These are phyloP conservation scores for Aspergillus ellipticus DNA, from an alignment of 495 filamentous ascomycete species.

Conservation along the genomic window DNA sequence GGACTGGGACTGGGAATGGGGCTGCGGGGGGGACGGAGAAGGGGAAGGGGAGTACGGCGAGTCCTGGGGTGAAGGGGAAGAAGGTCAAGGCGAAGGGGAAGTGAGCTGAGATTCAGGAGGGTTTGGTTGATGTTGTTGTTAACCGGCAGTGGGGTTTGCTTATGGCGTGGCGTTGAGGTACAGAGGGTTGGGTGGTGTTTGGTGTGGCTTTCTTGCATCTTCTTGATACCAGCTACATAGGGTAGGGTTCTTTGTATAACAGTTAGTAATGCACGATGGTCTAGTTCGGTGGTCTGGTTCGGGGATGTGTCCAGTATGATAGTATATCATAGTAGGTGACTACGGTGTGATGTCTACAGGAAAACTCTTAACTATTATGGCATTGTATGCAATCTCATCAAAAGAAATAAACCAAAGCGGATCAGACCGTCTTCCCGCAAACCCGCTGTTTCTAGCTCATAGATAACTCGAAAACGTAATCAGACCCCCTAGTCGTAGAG, in stretches of 20 bases:
- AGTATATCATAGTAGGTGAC: too few species aligned
- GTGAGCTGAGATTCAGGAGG: too few species aligned
- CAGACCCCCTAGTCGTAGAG: constrained; percentile 64
- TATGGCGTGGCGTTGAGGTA: constrained; percentile 2
- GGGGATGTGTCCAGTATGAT: too few species aligned
- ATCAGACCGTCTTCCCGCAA: constrained; percentile 5
- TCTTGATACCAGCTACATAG: too few species aligned
- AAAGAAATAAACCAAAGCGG: background rate
- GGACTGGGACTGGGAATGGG: too few species aligned
- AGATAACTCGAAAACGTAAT: constrained; percentile 17
- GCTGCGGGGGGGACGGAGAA: too few species aligned
- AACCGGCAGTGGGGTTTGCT: background rate
- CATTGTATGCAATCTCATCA: constrained; percentile 6
- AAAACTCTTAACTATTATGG: constrained; percentile 8
- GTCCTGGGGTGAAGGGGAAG: constrained; percentile 24
- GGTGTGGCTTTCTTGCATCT: too few species aligned
- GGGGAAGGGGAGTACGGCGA: constrained; percentile 21
- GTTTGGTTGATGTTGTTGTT: background rate
- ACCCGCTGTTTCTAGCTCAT: constrained; percentile 25
- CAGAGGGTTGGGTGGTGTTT: background rate
- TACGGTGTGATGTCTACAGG: background rate
- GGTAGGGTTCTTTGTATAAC: too few species aligned
- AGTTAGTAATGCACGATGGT: too few species aligned
- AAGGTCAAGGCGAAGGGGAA: constrained; percentile 27
- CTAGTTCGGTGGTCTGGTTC: too few species aligned